A percentile compares a stretch with the other conserved stretches of the same genome.
Evolutionary conservation across 2,329 filamentous ascomycete species (phyloP).

Genomic region (Hyphodiscus sp.): DNA sequence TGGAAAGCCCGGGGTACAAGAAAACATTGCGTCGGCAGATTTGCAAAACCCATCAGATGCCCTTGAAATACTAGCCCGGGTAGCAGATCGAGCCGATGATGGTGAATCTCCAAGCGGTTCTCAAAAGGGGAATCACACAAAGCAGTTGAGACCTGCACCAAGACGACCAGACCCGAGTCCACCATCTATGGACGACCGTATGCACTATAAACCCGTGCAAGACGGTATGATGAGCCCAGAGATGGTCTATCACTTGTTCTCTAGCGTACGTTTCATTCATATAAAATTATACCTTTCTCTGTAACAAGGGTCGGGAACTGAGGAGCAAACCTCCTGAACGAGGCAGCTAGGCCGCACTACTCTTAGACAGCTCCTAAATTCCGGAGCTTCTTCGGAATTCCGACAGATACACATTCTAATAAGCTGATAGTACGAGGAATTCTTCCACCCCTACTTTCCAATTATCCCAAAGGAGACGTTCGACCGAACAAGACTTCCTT

Average conservation of each 20-base stretch:
- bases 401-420: too few relatives aligned
- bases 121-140: constrained; percentile 11
- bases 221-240: constrained; percentile 23
- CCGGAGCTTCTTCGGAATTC: too few relatives aligned
- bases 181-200: constrained; percentile 16
- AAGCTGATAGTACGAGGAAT: constrained; percentile 17
- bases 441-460: constrained; percentile 64
- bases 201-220: constrained; percentile 25
- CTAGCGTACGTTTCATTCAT: constrained; percentile 14
- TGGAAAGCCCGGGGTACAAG: constrained; percentile 16
- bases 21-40: constrained; percentile 27
- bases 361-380: too few relatives aligned
- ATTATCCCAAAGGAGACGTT: constrained; percentile 48
- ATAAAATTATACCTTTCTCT: too few relatives aligned
- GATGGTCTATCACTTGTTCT: constrained; percentile 24
- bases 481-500: constrained; percentile 48
- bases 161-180: constrained; percentile 8
- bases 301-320: too few relatives aligned
- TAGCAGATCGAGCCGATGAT: constrained; percentile 27
- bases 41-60: constrained; percentile 30
- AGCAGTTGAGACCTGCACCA: constrained; percentile 6
- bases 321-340: too few relatives aligned
- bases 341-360: too few relatives aligned
- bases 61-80: constrained; percentile 28
- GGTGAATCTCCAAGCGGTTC: constrained; percentile 23